These are phyloP conservation scores for Kwoniella shandongensis DNA, from an alignment of 768 basidiomycete species.

Conservation along the genomic window DNA sequence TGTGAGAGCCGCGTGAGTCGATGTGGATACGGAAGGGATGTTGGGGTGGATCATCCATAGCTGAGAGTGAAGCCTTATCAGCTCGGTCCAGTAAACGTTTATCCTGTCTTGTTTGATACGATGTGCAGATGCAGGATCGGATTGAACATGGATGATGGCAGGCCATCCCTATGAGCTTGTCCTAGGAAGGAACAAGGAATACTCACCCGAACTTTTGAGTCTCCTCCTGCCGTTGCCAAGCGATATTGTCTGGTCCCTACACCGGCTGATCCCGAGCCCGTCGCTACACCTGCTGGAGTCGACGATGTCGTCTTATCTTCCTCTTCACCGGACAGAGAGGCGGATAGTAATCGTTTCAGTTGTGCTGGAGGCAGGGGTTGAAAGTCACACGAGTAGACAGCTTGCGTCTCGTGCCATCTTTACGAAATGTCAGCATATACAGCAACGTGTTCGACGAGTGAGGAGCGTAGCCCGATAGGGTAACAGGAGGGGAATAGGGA, in stretches of 20 bases:
- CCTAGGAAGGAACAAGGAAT: neutral
- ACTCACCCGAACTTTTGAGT: conserved; percentile 93
- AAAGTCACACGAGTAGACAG: conserved; percentile 89
- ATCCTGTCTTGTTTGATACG: neutral
- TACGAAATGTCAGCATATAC: neutral
- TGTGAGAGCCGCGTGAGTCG: conserved; percentile 32
- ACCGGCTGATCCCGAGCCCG: conserved; percentile 9
- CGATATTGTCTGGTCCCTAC: conserved; percentile 66
- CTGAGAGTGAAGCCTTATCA: conserved; percentile 54
- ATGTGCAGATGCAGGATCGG: neutral
- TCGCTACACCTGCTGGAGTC: conserved; percentile 14
- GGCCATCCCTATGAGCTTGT: neutral
- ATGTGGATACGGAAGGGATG: conserved; percentile 64
- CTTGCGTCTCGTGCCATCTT: conserved; percentile 54
- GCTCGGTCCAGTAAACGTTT: too few species aligned
- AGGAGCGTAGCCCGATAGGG: neutral
- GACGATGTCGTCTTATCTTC: conserved; percentile 19
- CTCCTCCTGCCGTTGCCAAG: conserved; percentile 92
- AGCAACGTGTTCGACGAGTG: neutral
- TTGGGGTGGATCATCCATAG: conserved; percentile 95
- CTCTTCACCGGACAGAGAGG: conserved; percentile 18
- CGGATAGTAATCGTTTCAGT: conserved; percentile 53
- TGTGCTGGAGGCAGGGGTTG: conserved; percentile 69
- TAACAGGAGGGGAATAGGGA: neutral
- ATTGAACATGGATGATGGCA: neutral